A percentile compares a stretch with the other conserved stretches of the same genome.
These are phyloP conservation scores for Lentinus tigrinus DNA, from an alignment of 768 basidiomycete species.

Conservation along the genomic window DNA sequence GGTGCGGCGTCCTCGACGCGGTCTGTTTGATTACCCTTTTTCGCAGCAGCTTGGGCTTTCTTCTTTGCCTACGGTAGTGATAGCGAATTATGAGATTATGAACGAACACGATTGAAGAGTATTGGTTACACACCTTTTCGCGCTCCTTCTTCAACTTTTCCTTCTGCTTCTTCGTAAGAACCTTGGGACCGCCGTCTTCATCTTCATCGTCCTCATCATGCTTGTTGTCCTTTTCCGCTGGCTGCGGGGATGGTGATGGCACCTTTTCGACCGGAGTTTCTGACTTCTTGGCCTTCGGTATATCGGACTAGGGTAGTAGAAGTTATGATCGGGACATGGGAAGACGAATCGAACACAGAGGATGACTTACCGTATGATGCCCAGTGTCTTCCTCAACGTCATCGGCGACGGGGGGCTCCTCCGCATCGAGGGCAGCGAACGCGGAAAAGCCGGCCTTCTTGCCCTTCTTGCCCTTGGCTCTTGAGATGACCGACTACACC, in stretches of 20 bases:
- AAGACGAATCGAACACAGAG: not conserved
- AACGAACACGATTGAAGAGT: too few species aligned
- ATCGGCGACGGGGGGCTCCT: slow-evolving; percentile 28
- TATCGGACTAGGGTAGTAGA: not conserved
- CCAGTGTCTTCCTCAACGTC: slow-evolving; percentile 22
- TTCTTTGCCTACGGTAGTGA: slow-evolving; percentile 71
- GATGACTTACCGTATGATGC: slow-evolving; percentile 28
- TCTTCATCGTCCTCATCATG: slow-evolving; percentile 54
- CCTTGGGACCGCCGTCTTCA: slow-evolving; percentile 56
- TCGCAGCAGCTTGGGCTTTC: slow-evolving; percentile 89
- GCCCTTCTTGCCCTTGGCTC: too few species aligned
- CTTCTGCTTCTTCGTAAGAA: slow-evolving; percentile 94
- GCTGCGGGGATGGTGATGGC: slow-evolving; percentile 55
- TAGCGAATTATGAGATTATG: not conserved
- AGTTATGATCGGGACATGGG: not conserved
- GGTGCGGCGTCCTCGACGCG: slow-evolving; percentile 29
- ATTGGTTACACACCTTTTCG: slow-evolving; percentile 70
- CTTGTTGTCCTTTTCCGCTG: slow-evolving; percentile 35
- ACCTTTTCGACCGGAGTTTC: slow-evolving; percentile 36
- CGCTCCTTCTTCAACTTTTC: slow-evolving; percentile 96
- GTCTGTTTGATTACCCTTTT: slow-evolving; percentile 47
- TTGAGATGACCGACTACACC: too few species aligned
- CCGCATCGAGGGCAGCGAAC: slow-evolving; percentile 48
- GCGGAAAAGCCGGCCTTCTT: slow-evolving; percentile 43
- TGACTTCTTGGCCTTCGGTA: slow-evolving; percentile 9